Conservation (phyloP, 352 stramenopile species). For the Elongisporangium anandrum region DNA sequence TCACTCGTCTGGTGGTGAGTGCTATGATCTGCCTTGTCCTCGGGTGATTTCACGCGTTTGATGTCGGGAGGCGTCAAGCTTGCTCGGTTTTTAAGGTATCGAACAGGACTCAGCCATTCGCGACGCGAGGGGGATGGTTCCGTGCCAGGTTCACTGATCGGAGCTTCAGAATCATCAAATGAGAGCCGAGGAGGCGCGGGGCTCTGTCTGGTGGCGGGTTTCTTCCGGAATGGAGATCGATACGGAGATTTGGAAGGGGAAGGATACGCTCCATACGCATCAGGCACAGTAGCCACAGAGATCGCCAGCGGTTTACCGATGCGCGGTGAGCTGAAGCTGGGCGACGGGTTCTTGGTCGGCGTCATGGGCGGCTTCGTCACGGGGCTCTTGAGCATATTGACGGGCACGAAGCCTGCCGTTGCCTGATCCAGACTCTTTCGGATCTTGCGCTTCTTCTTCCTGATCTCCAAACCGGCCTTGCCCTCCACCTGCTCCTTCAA, state of each 20-base stretch:
- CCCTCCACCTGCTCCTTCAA: slow-evolving; percentile 68
- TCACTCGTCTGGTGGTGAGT: slow-evolving; percentile 13
- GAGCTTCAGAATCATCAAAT: slow-evolving; percentile 8
- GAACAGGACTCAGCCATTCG: slow-evolving; percentile 65
- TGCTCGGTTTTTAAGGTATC: slow-evolving; percentile 27
- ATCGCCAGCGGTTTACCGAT: slow-evolving; percentile 41
- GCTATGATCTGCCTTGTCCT: slow-evolving; percentile 4
- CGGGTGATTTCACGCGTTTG: slow-evolving; percentile 17
- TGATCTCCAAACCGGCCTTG: slow-evolving; percentile 38
- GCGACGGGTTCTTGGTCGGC: slow-evolving; percentile 28
- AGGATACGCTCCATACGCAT: slow-evolving; percentile 30
- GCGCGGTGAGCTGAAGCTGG: slow-evolving; percentile 41
- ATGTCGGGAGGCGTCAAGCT: slow-evolving; percentile 22
- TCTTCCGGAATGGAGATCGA: slow-evolving; percentile 76
- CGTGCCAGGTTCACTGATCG: slow-evolving; percentile 12
- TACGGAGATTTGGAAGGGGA: slow-evolving; percentile 67
- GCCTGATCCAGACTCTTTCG: slow-evolving; percentile 55
- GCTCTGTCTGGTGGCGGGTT: slow-evolving; percentile 23
- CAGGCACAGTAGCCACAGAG: slow-evolving; percentile 34
- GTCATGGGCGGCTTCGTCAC: slow-evolving; percentile 28
- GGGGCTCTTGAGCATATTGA: slow-evolving; percentile 66
- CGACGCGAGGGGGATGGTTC: slow-evolving; percentile 25
- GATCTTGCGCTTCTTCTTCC: slow-evolving; percentile 80
- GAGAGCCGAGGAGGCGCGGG: slow-evolving; percentile 2
- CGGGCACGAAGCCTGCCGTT: slow-evolving; percentile 55